These are phyloP conservation scores for Talaromyces borbonicus DNA, from an alignment of 495 filamentous ascomycete genomes.

Conservation along the genomic window DNA sequence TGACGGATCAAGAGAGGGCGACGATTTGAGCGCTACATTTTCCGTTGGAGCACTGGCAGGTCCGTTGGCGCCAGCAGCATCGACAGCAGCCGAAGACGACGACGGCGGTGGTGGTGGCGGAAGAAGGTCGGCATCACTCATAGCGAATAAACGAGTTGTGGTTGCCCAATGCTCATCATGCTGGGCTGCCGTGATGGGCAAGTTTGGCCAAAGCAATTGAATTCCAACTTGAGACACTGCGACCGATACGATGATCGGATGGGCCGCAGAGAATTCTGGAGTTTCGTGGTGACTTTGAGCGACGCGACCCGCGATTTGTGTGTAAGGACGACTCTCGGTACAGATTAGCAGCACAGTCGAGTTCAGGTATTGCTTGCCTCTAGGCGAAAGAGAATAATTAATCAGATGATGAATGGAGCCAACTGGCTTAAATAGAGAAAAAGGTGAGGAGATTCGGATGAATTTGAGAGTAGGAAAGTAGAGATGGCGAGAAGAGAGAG, in stretches of 20 bases:
- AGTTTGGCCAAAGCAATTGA: constrained; percentile 6
- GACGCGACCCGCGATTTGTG: too few relatives aligned
- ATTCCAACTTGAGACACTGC: background rate
- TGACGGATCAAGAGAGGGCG: constrained; percentile 12
- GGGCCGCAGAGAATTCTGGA: too few relatives aligned
- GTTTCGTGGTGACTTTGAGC: too few relatives aligned
- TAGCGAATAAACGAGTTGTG: constrained; percentile 39
- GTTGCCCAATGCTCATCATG: constrained; percentile 39
- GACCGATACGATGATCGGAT: background rate
- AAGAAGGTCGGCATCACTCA: constrained; percentile 37
- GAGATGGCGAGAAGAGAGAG: constrained; percentile 11
- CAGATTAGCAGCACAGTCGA: too few relatives aligned
- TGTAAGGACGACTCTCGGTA: too few relatives aligned
- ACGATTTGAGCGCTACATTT: constrained; percentile 4
- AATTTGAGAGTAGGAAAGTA: constrained; percentile 4
- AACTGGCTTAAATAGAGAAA: too few relatives aligned
- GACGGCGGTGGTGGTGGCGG: too few relatives aligned
- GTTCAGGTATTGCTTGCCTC: too few relatives aligned
- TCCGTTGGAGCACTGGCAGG: background rate
- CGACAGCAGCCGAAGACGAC: constrained; percentile 33
- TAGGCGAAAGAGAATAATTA: too few relatives aligned
- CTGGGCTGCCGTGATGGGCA: constrained; percentile 36
- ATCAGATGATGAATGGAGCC: too few relatives aligned
- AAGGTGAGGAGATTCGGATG: constrained; percentile 1
- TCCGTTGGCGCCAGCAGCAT: constrained; percentile 8